Base-by-base conservation (phyloP, 2,329 filamentous ascomycete species). In the Colletotrichum orchidophilum region DNA sequence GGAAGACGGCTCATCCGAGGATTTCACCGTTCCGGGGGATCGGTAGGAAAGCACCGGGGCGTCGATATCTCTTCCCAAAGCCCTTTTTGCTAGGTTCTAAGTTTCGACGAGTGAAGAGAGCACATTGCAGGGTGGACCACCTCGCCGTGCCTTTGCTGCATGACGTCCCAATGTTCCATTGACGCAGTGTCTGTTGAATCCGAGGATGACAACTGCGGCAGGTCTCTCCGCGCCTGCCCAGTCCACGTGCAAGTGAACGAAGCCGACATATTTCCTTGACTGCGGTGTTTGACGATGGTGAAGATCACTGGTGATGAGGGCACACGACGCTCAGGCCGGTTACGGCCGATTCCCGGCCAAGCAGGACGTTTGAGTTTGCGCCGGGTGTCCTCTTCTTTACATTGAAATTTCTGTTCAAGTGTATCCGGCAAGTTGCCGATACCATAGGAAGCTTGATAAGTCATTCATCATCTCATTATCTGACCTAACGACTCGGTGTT, bases 101-200 rank as follows among this genome's bases (percentile, higher is more conserved):
- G 12, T 12, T 24, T 13, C 21, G 49, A 26, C 9, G n/a, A 26
- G 24, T n/a, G 21, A n/a, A 12, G 46, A 26, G 49, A 26, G 49
- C 3, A 4, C 24, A 50, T 13, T 5, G 66, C n/a, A n/a, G n/a
- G 60, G 33, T 66, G 58, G 18, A n/a, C 26, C 5, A 33, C 52
- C 31, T 73, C 39, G 13, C 21, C 31, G 6, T 52, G 33, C 21
- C 58, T 59, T 13, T 50, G 31, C 46, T 63, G 39, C 49, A 54
- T 59, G 24, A 57, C 58, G 21, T 66, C 58, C 66, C 70, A 66
- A 24, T 70, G 62, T 52, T 73, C n/a, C 66, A 8, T 26, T 21
- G 52, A 64, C 62, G 18, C 63, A 73, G 7, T 49, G 46, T 15
- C 63, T 62, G 13, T 63, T 55, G 42, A 66, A 52, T 2, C 66